These are phyloP conservation scores for Podaxis sp. DNA, from an alignment of 768 basidiomycete genomes.

Conservation along the genomic window DNA sequence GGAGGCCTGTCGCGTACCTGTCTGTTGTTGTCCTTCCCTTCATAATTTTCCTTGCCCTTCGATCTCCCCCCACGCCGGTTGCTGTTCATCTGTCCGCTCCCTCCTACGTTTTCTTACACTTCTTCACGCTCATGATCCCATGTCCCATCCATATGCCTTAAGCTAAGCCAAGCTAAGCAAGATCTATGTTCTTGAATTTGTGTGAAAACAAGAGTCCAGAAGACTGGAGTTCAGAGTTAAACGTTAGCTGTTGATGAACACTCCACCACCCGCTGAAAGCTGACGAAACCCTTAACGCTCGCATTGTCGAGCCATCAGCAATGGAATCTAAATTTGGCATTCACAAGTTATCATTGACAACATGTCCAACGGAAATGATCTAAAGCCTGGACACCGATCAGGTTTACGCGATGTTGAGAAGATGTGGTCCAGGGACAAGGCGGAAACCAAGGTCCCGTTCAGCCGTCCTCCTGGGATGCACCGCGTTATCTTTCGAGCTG, in stretches of 20 bases:
- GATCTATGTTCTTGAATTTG: background rate
- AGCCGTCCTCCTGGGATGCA: too few species aligned
- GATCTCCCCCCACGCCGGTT: background rate
- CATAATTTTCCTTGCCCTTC: conserved; percentile 6
- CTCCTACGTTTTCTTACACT: background rate
- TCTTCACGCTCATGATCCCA: conserved; percentile 1
- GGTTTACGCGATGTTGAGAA: too few species aligned
- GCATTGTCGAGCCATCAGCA: too few species aligned
- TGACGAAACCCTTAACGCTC: too few species aligned
- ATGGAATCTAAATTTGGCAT: too few species aligned
- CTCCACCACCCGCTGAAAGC: too few species aligned
- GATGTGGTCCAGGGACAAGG: too few species aligned
- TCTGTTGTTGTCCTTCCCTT: conserved; percentile 5
- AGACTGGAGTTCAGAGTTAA: background rate
- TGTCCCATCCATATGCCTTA: conserved; percentile 6
- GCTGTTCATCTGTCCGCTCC: background rate
- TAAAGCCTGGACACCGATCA: too few species aligned
- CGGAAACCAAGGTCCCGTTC: too few species aligned
- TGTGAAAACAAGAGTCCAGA: background rate
- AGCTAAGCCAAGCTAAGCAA: background rate
- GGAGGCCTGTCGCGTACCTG: conserved; percentile 5
- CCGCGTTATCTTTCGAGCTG: too few species aligned
- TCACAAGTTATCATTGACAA: too few species aligned
- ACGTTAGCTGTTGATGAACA: background rate
- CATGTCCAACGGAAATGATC: too few species aligned